Percentiles rank a stretch among this genome's conserved stretches.
Conservation (phyloP, 2,329 filamentous ascomycete species). For the Escovopsis weberi region DNA sequence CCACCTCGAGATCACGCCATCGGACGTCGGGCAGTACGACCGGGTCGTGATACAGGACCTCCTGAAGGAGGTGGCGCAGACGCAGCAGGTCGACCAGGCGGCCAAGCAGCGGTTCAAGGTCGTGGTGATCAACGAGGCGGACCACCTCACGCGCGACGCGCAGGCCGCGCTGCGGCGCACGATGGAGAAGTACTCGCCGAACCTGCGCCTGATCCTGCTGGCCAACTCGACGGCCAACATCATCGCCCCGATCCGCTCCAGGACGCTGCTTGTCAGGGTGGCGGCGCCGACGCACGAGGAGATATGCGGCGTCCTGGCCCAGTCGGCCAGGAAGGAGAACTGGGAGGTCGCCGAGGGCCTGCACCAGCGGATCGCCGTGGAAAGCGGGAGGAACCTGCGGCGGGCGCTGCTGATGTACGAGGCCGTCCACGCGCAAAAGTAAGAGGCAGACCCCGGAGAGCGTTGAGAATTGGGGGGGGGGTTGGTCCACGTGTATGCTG, state of each 20-base stretch:
- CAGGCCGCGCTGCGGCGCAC: constrained; percentile 88
- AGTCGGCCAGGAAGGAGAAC: constrained; percentile 61
- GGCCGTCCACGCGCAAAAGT: constrained; percentile 95
- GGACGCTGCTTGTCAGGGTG: constrained; percentile 83
- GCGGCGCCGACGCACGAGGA: constrained; percentile 76
- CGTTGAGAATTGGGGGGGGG: too few relatives aligned
- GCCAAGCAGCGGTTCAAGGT: constrained; percentile 95
- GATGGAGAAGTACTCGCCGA: constrained; percentile 99
- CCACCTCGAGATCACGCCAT: constrained; percentile 95
- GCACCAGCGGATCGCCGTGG: constrained; percentile 73
- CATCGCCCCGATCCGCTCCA: constrained; percentile 90
- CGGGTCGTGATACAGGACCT: constrained; percentile 91
- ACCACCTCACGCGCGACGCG: constrained; percentile 84
- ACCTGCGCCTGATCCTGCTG: constrained; percentile 77
- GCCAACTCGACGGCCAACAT: constrained; percentile 97
- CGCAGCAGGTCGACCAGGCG: constrained; percentile 89
- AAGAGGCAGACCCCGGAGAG: constrained; percentile 17
- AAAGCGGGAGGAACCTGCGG: constrained; percentile 82
- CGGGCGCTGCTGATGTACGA: constrained; percentile 93
- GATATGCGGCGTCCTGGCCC: constrained; percentile 63
- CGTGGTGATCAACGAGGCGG: constrained; percentile 97
- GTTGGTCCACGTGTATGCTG: too few relatives aligned
- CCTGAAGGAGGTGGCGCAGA: constrained; percentile 95
- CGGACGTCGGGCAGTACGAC: constrained; percentile 92
- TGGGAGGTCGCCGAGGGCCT: constrained; percentile 65